Evolutionary conservation across 805 yeast species (phyloP).

Genomic region (Candida railenensis): DNA sequence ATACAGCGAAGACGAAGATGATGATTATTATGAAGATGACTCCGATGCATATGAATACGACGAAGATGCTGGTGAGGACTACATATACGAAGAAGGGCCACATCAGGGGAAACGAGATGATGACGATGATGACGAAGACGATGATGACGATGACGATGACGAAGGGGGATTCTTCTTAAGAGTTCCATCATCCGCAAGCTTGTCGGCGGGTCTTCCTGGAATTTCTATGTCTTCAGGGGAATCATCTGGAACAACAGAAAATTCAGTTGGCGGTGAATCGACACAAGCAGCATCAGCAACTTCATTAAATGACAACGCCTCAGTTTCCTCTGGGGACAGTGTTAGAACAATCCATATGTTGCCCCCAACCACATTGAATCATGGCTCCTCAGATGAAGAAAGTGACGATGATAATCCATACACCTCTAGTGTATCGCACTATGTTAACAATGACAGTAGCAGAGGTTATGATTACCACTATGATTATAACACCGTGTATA

Average conservation of each 20-base stretch:
- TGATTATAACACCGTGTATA: slow-evolving; percentile 77
- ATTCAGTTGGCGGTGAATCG: not conserved
- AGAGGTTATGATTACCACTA: slow-evolving; percentile 78
- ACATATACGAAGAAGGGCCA: slow-evolving; percentile 7
- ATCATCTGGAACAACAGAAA: not conserved
- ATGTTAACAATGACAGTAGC: slow-evolving; percentile 56
- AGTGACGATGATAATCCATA: slow-evolving; percentile 58
- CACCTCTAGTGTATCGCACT: slow-evolving; percentile 63
- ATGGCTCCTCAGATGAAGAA: slow-evolving; percentile 62
- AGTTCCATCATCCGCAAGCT: slow-evolving; percentile 41
- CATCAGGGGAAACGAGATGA: slow-evolving; percentile 8
- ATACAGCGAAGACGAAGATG: slow-evolving; percentile 23
- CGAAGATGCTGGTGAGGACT: slow-evolving; percentile 16
- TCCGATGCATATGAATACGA: slow-evolving; percentile 18
- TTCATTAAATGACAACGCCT: slow-evolving; percentile 22
- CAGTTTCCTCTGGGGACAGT: slow-evolving; percentile 28
- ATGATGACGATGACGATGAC: slow-evolving; percentile 51
- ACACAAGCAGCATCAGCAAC: not conserved
- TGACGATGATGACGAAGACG: slow-evolving; percentile 28
- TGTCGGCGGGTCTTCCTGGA: slow-evolving; percentile 11
- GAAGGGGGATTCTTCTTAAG: slow-evolving; percentile 70
- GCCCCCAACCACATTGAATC: slow-evolving; percentile 85
- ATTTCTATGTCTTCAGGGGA: not conserved
- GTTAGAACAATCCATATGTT: slow-evolving; percentile 68
- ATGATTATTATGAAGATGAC: slow-evolving; percentile 30